Evolutionary conservation across 805 yeast genomes (phyloP), one percentile per base, ranked within the genome.

Genomic region (Ogataea methylovora): DNA sequence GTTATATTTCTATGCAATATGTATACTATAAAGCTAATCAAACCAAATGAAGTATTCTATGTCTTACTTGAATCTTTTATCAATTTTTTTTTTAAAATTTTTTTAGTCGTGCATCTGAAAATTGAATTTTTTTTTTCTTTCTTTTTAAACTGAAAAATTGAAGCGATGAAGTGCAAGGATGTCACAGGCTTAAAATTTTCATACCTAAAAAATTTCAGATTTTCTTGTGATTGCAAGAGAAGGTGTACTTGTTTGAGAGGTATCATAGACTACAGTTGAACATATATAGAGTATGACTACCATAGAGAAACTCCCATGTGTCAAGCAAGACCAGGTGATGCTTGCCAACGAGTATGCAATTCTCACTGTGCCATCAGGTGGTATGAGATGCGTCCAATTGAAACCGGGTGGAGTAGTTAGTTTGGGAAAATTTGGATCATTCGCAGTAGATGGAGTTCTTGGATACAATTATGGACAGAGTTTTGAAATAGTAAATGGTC

Each of bases 351-450:
- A 74, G 38, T 69, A 67, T 57, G 85, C 74, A 8, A 58, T 90
- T 46, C 56, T 92, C 24, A 70, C 81, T 35, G 65, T 87, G 38
- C 97, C 97, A 0, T 85, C 96, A 2, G 84, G 79, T 34, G 82
- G 84, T 37, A 56, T 78, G 49, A 80, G 84, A 52, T 69, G 88
- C 26, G 76, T 82, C n/a, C 75, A 79, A 45, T 61, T 88, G 39
- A 69, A 67, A 32, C 67, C 73, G 4, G 76, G 72, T 22, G 76
- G 79, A 0, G 54, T 71, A 9, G 69, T 92, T 14, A 74, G 76
- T 36, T 66, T 92, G 43, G 98, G 98, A 2, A 90, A 92, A 54
- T 92, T 90, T 58, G 99, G 99, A 14, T 66, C 81, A 0, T 92
- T 92, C 54, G 61, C 69, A 21, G 85, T 82, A 3, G 75, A 79